Evolutionary conservation across 176 grass and related monocot genomes (phyloP), one percentile per base, ranked within the genome.

Genomic region (Avena sativa): DNA sequence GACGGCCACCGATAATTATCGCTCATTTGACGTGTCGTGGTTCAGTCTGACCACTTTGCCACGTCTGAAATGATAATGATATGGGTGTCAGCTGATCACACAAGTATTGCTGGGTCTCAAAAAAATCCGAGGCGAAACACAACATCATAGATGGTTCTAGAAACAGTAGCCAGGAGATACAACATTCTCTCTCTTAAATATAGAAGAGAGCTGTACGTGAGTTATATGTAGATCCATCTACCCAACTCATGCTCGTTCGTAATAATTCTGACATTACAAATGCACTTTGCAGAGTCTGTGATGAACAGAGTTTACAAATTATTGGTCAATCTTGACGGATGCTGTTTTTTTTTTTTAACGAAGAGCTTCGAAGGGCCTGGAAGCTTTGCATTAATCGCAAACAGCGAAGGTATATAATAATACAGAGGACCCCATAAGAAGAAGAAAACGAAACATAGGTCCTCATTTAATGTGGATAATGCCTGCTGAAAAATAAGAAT

Each of bases 21-120:
- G 49, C 68, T 32, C 59, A 43, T 32, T 56, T 11, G 72, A 83
- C 88, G 79, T 86, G 78, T 82, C 83, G 36, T 71, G 12, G 26
- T 70, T 71, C 62, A 49, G 32, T 79, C 55, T 79, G 69, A 71
- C 62, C 64, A 77, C 28, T 30, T 16, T 62, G 79, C 72, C 83
- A 86, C 30, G 53, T 49, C 47, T 36, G 2, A 67, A 8, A 20
- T 40, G 79, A 52, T 90, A 8, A 19, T 38, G 74, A 53, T 90
- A 79, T 69, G 43, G 30, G 62, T 71, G 16, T 32, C 20, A 78
- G 15, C 58, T 63, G 66, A 63, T 17, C 32, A 71, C 16, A 80
- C 56, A 55, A 83, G 55, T 53, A 30, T 15, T 5, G 5, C 9
- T 53, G 13, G 19, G 72, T 16, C 30, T 62, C 49, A 34, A 8